Conservation (phyloP, 805 yeast species). For the Wickerhamomyces alni region DNA sequence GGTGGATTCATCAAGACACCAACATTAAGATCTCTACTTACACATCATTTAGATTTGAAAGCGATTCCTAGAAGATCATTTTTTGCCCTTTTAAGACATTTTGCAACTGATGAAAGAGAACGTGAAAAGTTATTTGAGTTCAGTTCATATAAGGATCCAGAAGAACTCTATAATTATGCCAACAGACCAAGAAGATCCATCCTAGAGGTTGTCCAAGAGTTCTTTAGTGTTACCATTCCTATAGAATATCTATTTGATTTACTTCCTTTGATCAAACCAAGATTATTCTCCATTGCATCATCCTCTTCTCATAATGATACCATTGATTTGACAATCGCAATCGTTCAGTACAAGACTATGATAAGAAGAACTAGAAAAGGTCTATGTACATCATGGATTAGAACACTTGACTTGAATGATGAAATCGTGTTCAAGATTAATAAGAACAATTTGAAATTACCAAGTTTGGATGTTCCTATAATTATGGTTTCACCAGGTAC, state of each 20-base stretch:
- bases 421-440: conserved; percentile 46
- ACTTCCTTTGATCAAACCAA: conserved; percentile 72
- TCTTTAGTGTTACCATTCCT: conserved; percentile 71
- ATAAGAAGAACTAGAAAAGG: conserved; percentile 74
- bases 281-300: conserved; percentile 84
- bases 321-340: conserved; percentile 70
- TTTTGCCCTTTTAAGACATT: conserved; percentile 68
- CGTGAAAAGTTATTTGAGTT: conserved; percentile 72
- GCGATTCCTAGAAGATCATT: conserved; percentile 83
- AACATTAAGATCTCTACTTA: conserved; percentile 67
- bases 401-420: conserved; percentile 41
- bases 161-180: conserved; percentile 86
- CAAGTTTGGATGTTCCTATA: conserved; percentile 37
- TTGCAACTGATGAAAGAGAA: conserved; percentile 70
- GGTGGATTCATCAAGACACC: conserved; percentile 58
- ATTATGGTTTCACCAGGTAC: conserved; percentile 90
- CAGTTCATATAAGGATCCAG: conserved; percentile 61
- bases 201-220: conserved; percentile 78
- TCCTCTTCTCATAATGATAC: conserved; percentile 27
- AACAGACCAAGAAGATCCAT: conserved; percentile 87
- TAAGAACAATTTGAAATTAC: conserved; percentile 36
- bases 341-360: conserved; percentile 83
- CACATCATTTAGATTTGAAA: conserved; percentile 75
- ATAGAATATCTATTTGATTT: conserved; percentile 68
- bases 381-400: conserved; percentile 74